Conservation (phyloP, 148 eudicot species). For the Vaccinium myrtillus region DNA sequence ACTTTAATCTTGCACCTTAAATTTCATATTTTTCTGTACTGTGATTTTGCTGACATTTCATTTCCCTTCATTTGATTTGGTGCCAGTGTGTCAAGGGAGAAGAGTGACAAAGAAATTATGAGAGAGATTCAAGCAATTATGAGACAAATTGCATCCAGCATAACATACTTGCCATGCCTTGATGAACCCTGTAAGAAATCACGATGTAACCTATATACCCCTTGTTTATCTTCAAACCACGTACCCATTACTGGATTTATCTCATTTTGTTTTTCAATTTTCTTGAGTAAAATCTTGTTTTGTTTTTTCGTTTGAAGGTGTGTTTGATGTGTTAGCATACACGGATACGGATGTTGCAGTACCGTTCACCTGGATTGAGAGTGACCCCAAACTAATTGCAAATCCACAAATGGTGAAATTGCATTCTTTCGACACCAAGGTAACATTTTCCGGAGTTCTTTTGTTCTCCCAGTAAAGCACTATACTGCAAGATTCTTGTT, state of each 20-base stretch:
- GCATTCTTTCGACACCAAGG: slow-evolving; percentile 96
- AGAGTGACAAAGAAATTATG: slow-evolving; percentile 98
- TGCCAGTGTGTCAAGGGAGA: slow-evolving; percentile 83
- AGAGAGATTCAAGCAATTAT: slow-evolving; percentile 98
- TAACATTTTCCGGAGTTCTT: slow-evolving; percentile 18
- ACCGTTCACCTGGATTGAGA: slow-evolving; percentile 94
- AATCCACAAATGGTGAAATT: slow-evolving; percentile 97
- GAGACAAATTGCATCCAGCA: slow-evolving; percentile 96
- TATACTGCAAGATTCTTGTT: background rate
- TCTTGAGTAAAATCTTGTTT: background rate
- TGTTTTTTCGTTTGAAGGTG: slow-evolving; percentile 43
- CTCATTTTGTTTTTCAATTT: background rate
- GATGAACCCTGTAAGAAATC: slow-evolving; percentile 82
- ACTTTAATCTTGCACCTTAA: slow-evolving; percentile 6
- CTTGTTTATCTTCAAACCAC: background rate
- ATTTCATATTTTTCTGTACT: background rate
- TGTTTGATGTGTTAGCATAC: slow-evolving; percentile 92
- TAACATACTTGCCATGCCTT: slow-evolving; percentile 94
- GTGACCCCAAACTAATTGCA: slow-evolving; percentile 85
- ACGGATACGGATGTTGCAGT: slow-evolving; percentile 80
- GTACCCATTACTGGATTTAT: background rate
- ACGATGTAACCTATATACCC: background rate
- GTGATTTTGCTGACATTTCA: background rate
- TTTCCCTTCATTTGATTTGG: background rate
- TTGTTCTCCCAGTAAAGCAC: too few species aligned